Conservation (phyloP, 2,329 filamentous ascomycete species). For the Fusarium gaditjirri region DNA sequence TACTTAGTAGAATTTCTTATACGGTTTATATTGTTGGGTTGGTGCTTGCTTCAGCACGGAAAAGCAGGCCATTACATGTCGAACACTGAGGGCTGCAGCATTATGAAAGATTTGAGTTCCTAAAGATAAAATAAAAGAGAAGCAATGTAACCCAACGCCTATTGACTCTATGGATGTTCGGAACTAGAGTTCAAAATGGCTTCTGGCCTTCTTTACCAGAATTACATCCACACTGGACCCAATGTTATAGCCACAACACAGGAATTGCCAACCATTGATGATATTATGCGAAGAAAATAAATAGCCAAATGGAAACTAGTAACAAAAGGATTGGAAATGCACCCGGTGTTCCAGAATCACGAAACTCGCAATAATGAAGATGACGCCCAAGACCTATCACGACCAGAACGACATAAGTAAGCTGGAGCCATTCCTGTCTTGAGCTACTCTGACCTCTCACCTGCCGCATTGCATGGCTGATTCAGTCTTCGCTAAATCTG, state of each 20-base stretch:
- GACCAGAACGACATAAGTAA: too few species aligned
- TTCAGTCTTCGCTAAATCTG: not conserved
- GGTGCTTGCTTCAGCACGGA: not conserved
- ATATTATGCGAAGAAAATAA: not conserved
- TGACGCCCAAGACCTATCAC: not conserved
- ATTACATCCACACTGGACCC: not conserved
- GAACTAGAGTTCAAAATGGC: fast-evolving
- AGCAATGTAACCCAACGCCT: too few species aligned
- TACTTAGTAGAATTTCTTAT: too few species aligned
- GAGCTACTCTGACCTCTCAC: not conserved
- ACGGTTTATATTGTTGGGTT: not conserved
- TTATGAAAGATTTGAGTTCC: not conserved
- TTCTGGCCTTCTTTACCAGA: not conserved
- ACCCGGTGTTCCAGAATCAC: too few species aligned
- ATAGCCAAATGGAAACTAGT: not conserved
- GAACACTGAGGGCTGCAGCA: not conserved
- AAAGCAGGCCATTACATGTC: too few species aligned
- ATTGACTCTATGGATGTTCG: too few species aligned
- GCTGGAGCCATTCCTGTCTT: not conserved
- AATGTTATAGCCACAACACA: not conserved
- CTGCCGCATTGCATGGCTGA: not conserved
- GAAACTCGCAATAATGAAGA: not conserved
- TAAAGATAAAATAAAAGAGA: not conserved
- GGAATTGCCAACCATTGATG: not conserved
- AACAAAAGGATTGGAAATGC: not conserved